Conservation (phyloP, 805 yeast genomes). For the Suhomyces sp. region DNA sequence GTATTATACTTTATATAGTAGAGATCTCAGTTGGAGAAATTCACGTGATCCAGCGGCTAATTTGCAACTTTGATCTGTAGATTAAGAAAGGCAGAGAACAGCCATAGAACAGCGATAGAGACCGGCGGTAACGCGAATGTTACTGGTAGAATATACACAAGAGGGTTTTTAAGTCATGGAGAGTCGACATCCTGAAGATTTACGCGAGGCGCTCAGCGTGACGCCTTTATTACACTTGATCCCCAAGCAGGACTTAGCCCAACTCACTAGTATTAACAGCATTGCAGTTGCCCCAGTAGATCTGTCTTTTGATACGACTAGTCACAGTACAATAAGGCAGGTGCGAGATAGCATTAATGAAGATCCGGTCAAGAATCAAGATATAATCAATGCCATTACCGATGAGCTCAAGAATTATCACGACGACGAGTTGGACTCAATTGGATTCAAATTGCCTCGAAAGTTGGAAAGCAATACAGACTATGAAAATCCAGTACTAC, state of each 20-base stretch:
- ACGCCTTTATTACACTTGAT: constrained; percentile 27
- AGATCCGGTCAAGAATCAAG: constrained; percentile 5
- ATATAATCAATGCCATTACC: not conserved
- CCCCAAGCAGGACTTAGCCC: constrained; percentile 24
- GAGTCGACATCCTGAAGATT: constrained; percentile 12
- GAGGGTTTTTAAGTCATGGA: not conserved
- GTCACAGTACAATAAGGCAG: not conserved
- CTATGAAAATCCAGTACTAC: not conserved
- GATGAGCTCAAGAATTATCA: constrained; percentile 19
- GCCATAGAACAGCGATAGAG: not conserved
- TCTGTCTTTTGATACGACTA: not conserved
- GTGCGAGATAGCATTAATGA: constrained; percentile 21
- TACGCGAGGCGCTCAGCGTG: constrained; percentile 23
- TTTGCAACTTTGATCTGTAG: not conserved
- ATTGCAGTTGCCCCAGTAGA: constrained; percentile 10
- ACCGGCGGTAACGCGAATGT: not conserved
- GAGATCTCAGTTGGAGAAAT: not conserved
- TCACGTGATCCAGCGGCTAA: not conserved
- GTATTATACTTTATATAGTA: too few species aligned
- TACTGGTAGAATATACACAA: not conserved
- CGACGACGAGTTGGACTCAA: constrained; percentile 24
- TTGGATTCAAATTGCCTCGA: constrained; percentile 24
- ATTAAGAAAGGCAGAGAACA: not conserved
- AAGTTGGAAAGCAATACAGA: not conserved
- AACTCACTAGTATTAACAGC: constrained; percentile 2